A percentile compares a stretch with the other conserved stretches of the same genome.
Evolutionary conservation across 441 rosid genomes (phyloP).

Genomic region (Geranium incanum): DNA sequence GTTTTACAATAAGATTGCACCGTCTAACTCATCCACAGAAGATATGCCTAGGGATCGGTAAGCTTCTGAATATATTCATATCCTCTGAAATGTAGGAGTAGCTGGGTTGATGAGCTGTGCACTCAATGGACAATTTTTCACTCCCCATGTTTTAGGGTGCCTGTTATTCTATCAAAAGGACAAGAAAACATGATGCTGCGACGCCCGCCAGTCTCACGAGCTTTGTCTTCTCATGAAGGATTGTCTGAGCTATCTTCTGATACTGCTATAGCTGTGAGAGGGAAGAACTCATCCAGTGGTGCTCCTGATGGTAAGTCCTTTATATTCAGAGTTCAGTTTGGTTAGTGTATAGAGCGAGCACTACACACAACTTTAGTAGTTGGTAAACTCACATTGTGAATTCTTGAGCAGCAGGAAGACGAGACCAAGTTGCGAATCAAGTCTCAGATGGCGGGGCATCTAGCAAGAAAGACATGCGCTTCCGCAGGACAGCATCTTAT

Average conservation of each 20-base stretch:
- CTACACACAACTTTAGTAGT: neutral
- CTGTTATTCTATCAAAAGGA: conserved; percentile 34
- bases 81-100: neutral
- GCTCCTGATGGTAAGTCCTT: conserved; percentile 28
- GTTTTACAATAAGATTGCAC: conserved; percentile 33
- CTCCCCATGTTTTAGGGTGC: conserved; percentile 24
- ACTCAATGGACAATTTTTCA: no score
- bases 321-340: no score
- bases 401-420: neutral
- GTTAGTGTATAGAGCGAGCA: no score
- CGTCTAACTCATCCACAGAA: conserved; percentile 29
- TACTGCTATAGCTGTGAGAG: conserved; percentile 27
- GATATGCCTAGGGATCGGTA: conserved; percentile 36
- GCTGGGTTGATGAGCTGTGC: neutral
- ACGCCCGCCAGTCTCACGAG: conserved; percentile 33
- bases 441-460: no score
- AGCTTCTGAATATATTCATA: conserved; percentile 18
- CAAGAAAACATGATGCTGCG: conserved; percentile 35
- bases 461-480: conserved; percentile 9
- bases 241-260: conserved; percentile 32
- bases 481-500: conserved; percentile 32
- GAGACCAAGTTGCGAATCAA: conserved; percentile 13
- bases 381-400: neutral
- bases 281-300: conserved; percentile 23
- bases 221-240: conserved; percentile 46